Conservation (phyloP, 2,329 filamentous ascomycete genomes). For the Zymoseptoria pseudotritici region DNA sequence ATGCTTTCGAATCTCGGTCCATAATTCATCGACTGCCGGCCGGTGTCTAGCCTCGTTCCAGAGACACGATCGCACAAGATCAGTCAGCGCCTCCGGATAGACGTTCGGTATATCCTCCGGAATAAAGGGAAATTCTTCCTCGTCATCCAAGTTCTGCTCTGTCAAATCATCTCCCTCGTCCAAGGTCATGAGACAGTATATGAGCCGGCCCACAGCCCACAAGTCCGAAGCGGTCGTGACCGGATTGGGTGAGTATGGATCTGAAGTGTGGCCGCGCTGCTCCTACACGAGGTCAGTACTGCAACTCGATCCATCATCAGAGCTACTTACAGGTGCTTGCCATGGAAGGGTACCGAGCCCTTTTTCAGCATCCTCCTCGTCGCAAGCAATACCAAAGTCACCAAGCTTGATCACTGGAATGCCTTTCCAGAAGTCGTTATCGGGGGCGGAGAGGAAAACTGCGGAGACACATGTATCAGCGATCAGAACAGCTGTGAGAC, state of each 20-base stretch:
- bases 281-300: background rate
- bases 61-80: background rate
- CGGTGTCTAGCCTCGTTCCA: background rate
- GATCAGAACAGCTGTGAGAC: background rate
- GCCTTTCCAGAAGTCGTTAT: background rate
- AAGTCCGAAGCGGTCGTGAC: conserved; percentile 1
- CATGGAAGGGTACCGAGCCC: conserved; percentile 1
- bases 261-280: background rate
- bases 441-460: conserved; percentile 3
- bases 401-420: conserved; percentile 4
- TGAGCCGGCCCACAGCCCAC: conserved; percentile 1
- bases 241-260: background rate
- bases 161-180: background rate
- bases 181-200: conserved; percentile 5
- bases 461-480: background rate
- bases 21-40: background rate
- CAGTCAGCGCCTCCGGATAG: background rate
- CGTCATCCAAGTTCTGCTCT: background rate
- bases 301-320: background rate
- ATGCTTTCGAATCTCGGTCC: background rate
- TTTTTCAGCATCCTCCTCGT: background rate
- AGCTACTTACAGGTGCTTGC: conserved; percentile 1
- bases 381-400: conserved; percentile 4
- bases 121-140: background rate
- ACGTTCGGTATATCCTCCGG: background rate